phyloP scores from a whole-genome alignment of 768 basidiomycete species.

The Pisolithus tinctorius region DNA sequence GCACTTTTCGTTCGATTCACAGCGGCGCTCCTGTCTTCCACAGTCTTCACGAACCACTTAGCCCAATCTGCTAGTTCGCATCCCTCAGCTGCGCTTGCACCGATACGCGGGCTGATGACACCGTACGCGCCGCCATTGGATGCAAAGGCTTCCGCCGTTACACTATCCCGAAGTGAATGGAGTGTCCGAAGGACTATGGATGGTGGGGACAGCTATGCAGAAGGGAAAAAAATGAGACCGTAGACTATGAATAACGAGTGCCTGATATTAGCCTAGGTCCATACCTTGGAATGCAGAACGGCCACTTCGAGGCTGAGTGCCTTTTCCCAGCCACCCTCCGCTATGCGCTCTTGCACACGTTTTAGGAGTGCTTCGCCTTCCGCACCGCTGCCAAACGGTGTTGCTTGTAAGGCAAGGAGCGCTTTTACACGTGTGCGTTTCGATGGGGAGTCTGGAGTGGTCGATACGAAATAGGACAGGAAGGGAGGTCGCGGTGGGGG shows the following conservation, averaged over 20 bases:
- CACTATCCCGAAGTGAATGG: constrained; percentile 60
- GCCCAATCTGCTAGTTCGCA: constrained; percentile 35
- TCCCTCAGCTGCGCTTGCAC: constrained; percentile 50
- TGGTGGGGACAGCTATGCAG: constrained; percentile 5
- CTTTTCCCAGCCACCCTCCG: constrained; percentile 31
- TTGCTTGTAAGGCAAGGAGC: constrained; percentile 63
- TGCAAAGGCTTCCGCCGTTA: constrained; percentile 84
- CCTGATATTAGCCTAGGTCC: background rate
- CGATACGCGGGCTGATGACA: constrained; percentile 53
- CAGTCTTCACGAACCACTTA: constrained; percentile 36
- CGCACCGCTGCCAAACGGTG: constrained; percentile 11
- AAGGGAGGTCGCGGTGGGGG: constrained; percentile 15
- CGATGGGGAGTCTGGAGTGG: constrained; percentile 70
- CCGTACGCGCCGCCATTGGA: constrained; percentile 57
- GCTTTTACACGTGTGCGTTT: constrained; percentile 71
- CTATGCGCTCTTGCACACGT: constrained; percentile 17
- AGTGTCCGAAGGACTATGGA: constrained; percentile 55
- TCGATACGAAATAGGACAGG: constrained; percentile 72
- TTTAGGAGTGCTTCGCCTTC: constrained; percentile 7
- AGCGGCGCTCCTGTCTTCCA: constrained; percentile 47
- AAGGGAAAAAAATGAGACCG: background rate
- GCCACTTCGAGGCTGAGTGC: constrained; percentile 68
- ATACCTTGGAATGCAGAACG: constrained; percentile 72
- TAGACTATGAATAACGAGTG: background rate
- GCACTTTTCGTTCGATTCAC: constrained; percentile 8